Percentiles rank a stretch among this genome's conserved stretches.
phyloP scores from a whole-genome alignment of 169 alveolate genomes.

The Plasmodium vivax region DNA sequence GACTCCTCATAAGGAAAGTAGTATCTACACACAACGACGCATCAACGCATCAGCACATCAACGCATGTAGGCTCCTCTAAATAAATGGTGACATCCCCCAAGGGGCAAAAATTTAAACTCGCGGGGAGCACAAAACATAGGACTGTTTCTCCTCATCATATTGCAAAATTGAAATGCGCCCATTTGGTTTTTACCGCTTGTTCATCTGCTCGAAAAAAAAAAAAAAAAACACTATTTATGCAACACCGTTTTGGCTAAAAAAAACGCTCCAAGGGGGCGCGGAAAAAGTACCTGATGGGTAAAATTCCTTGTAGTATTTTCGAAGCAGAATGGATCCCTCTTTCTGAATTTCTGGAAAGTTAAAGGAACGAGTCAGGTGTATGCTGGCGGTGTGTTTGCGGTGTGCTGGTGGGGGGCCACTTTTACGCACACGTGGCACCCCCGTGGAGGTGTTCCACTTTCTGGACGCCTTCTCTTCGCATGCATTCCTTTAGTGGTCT shows the following conservation, averaged over 20 bases:
- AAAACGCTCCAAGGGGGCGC: neutral
- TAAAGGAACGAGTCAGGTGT: neutral
- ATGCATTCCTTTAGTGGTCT: neutral
- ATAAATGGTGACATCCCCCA: neutral
- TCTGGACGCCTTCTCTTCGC: neutral
- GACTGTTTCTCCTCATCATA: neutral
- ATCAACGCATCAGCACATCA: neutral
- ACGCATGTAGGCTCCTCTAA: neutral
- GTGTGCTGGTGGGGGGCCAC: neutral
- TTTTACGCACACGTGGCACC: neutral
- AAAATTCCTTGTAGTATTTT: conserved; percentile 68
- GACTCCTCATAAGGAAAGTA: neutral
- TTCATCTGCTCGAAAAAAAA: conserved; percentile 38
- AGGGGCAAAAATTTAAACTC: neutral
- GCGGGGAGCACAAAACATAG: neutral
- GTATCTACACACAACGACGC: neutral
- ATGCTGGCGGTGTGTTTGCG: neutral
- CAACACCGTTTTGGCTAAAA: neutral
- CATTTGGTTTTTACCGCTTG: conserved; percentile 9
- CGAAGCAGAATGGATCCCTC: conserved; percentile 51
- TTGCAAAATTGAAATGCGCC: neutral
- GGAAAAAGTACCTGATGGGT: conserved; percentile 13
- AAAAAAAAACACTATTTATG: neutral
- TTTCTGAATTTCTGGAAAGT: conserved; percentile 63
- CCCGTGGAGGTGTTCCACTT: neutral